Conservation (phyloP, 2,329 filamentous ascomycete genomes). For the Beauveria scarabaeidicola region DNA sequence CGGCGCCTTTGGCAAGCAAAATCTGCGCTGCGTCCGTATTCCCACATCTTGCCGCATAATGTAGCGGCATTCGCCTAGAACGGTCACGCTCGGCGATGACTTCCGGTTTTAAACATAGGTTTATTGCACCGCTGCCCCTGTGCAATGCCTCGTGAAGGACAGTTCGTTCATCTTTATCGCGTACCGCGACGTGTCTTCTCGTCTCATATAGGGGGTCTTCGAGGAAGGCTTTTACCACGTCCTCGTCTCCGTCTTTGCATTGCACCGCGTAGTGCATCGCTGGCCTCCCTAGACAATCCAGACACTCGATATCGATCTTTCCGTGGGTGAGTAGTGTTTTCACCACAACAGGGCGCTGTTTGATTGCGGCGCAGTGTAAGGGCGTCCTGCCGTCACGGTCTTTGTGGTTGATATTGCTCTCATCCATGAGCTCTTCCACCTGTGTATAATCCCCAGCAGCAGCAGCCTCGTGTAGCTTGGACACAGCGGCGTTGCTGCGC, state of each 20-base stretch:
- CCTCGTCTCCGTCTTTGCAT: neutral
- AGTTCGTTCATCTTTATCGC: neutral
- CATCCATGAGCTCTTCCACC: neutral
- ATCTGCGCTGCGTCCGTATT: neutral
- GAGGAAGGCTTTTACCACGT: neutral
- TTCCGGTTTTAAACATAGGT: neutral
- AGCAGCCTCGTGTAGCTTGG: neutral
- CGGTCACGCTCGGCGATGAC: too few relatives aligned
- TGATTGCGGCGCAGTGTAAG: neutral
- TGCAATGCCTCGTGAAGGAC: neutral
- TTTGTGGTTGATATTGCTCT: neutral
- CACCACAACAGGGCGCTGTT: neutral
- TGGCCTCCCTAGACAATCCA: neutral
- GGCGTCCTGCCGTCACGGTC: neutral
- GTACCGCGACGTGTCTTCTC: neutral
- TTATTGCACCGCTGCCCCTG: neutral
- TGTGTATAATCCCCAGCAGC: neutral
- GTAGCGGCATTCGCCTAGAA: neutral
- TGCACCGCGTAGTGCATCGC: constrained; percentile 1
- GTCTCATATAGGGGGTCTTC: neutral
- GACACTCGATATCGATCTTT: neutral
- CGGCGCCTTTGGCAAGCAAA: neutral
- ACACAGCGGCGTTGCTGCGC: neutral
- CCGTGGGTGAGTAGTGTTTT: neutral
- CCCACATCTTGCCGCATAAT: neutral